Evolutionary conservation across 2,329 filamentous ascomycete species (phyloP).

Genomic region (Calonectria ilicicola): DNA sequence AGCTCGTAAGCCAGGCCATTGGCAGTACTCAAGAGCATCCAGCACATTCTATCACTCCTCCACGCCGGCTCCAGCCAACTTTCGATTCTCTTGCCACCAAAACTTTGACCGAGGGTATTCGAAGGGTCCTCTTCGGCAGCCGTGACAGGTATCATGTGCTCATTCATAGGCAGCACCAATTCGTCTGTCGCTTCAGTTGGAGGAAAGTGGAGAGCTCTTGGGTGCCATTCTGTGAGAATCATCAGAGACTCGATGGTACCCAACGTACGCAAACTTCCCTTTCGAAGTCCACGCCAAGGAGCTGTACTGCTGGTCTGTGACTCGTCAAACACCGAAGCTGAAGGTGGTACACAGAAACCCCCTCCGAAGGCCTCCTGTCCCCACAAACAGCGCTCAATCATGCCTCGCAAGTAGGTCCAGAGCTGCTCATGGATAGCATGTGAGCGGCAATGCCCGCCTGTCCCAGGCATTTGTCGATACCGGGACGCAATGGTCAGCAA

Average conservation of each 20-base stretch:
- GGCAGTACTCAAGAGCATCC: constrained; percentile 95
- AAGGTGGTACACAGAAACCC: constrained; percentile 81
- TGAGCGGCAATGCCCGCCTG: constrained; percentile 84
- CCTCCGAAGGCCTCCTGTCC: constrained; percentile 96
- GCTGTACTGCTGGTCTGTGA: constrained; percentile 75
- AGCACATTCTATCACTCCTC: constrained; percentile 95
- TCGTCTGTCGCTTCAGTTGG: constrained; percentile 81
- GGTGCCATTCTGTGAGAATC: constrained; percentile 97
- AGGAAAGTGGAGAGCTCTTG: constrained; percentile 92
- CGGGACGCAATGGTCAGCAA: constrained; percentile 91
- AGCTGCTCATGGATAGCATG: constrained; percentile 95
- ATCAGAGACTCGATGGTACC: constrained; percentile 95
- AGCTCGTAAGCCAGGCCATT: constrained; percentile 93
- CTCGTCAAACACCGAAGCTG: constrained; percentile 62
- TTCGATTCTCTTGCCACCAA: constrained; percentile 87
- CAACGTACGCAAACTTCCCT: constrained; percentile 86
- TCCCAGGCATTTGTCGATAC: constrained; percentile 83
- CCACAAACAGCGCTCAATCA: constrained; percentile 96
- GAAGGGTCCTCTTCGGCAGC: constrained; percentile 51
- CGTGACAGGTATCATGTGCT: constrained; percentile 56
- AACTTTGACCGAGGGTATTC: constrained; percentile 60
- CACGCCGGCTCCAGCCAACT: constrained; percentile 97
- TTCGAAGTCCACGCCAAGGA: constrained; percentile 76
- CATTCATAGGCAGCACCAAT: constrained; percentile 72
- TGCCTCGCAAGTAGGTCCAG: constrained; percentile 93